phyloP scores from a whole-genome alignment of 768 basidiomycete species.

The Suillus plorans region DNA sequence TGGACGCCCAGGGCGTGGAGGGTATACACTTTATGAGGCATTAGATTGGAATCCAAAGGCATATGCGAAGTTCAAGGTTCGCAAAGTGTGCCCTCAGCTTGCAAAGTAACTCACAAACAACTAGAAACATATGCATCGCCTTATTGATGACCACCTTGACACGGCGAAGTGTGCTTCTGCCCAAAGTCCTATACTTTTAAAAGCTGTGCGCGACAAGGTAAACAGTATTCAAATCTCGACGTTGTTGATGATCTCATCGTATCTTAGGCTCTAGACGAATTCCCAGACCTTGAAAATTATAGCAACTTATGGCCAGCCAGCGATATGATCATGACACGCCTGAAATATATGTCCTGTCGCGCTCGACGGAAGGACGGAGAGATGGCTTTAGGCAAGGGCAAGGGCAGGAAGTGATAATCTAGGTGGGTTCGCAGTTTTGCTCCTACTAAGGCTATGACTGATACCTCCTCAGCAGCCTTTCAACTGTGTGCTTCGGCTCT shows the following conservation, averaged over 20 bases:
- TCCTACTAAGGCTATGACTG: not conserved
- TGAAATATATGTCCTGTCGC: slow-evolving; percentile 7
- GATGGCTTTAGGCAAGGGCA: not conserved
- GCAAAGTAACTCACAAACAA: not conserved
- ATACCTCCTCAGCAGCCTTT: not conserved
- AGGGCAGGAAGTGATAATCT: not conserved
- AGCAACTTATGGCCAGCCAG: slow-evolving; percentile 8
- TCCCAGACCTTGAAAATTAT: slow-evolving; percentile 15
- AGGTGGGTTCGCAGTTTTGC: too few species aligned
- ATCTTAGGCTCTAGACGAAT: not conserved
- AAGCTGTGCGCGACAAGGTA: not conserved
- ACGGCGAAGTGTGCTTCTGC: slow-evolving; percentile 10
- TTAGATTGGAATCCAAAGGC: slow-evolving; percentile 19
- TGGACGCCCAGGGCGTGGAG: slow-evolving; percentile 21
- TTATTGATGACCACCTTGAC: slow-evolving; percentile 13
- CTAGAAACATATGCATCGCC: not conserved
- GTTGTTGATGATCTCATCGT: not conserved
- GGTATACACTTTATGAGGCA: slow-evolving; percentile 22
- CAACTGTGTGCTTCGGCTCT: too few species aligned
- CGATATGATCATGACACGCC: not conserved
- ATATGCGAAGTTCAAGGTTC: slow-evolving; percentile 23
- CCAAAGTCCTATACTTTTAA: slow-evolving; percentile 2
- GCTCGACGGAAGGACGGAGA: not conserved
- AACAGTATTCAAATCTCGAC: not conserved
- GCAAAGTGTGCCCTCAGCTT: not conserved